These are phyloP conservation scores for Platanus orientalis DNA, from an alignment of 164 flowering plant species.

Conservation along the genomic window DNA sequence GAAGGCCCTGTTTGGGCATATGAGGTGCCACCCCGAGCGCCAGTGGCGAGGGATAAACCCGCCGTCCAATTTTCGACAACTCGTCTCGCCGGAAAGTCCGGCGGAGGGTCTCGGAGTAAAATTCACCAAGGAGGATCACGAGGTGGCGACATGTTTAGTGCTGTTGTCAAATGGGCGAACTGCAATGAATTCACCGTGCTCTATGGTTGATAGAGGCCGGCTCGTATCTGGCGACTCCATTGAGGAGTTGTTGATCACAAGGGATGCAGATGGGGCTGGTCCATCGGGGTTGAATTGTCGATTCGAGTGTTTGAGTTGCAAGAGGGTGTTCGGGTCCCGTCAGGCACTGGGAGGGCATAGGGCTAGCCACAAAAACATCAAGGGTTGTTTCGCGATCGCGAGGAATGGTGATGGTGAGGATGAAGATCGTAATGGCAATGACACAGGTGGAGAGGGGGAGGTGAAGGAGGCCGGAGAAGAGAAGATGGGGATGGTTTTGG, in stretches of 20 bases:
- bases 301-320: slow-evolving; percentile 83
- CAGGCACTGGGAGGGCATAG: slow-evolving; percentile 87
- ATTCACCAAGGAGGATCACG: slow-evolving; percentile 49
- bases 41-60: slow-evolving; percentile 95
- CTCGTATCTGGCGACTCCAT: no score
- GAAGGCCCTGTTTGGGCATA: slow-evolving; percentile 94
- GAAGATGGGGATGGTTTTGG: slow-evolving; percentile 18
- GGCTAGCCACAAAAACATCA: slow-evolving; percentile 79
- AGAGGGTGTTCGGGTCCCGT: slow-evolving; percentile 72
- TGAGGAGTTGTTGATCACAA: background rate
- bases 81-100: background rate
- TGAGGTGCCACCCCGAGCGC: slow-evolving; percentile 98
- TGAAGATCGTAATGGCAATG: background rate
- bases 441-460: slow-evolving; percentile 5
- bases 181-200: background rate
- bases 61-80: slow-evolving; percentile 39
- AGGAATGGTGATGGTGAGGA: slow-evolving; percentile 26
- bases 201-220: background rate
- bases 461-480: slow-evolving; percentile 12
- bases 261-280: slow-evolving; percentile 5
- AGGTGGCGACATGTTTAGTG: slow-evolving; percentile 52
- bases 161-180: slow-evolving; percentile 43
- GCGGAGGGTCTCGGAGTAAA: background rate
- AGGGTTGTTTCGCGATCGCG: slow-evolving; percentile 70
- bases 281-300: slow-evolving; percentile 12